Evolutionary conservation across 1,284 basidiomycete genomes (phyloP).

Genomic region (Microbotryum saponariae): DNA sequence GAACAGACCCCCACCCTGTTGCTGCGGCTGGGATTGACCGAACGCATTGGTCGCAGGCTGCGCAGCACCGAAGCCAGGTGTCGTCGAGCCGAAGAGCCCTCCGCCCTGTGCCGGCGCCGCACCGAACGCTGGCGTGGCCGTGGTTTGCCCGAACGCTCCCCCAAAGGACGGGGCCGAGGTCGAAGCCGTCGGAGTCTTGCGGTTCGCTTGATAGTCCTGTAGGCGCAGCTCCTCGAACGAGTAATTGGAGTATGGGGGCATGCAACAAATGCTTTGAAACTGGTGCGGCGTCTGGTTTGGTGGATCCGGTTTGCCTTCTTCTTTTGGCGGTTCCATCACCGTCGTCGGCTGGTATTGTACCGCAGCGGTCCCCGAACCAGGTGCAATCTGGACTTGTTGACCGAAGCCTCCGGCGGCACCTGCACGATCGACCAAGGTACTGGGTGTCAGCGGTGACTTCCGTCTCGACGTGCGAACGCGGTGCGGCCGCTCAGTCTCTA

Average conservation of each 20-base stretch:
- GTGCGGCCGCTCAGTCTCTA: not conserved
- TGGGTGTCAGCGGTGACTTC: not conserved
- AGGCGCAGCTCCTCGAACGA: constrained; percentile 43
- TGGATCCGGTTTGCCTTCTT: constrained; percentile 24
- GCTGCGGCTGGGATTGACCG: constrained; percentile 36
- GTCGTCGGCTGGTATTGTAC: constrained; percentile 26
- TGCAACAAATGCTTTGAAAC: constrained; percentile 30
- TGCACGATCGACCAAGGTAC: not conserved
- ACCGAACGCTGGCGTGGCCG: constrained; percentile 39
- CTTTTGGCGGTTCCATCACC: constrained; percentile 26
- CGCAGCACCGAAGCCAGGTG: constrained; percentile 41
- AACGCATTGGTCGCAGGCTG: constrained; percentile 35
- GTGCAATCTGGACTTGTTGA: constrained; percentile 1
- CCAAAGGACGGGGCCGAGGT: constrained; percentile 38
- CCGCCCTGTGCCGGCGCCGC: constrained; percentile 35
- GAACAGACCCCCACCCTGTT: constrained; percentile 39
- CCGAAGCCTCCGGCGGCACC: constrained; percentile 7
- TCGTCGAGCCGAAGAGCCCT: constrained; percentile 45
- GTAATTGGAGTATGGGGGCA: constrained; percentile 29
- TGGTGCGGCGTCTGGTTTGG: constrained; percentile 26
- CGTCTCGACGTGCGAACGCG: no score
- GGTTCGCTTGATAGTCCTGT: constrained; percentile 51
- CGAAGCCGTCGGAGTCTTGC: constrained; percentile 56
- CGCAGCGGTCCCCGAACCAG: constrained; percentile 19
- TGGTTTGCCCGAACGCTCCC: constrained; percentile 34